Percentiles rank a stretch among this genome's conserved stretches.
Evolutionary conservation across 2,329 filamentous ascomycete species (phyloP).

Genomic region (Verticillium isaacii): DNA sequence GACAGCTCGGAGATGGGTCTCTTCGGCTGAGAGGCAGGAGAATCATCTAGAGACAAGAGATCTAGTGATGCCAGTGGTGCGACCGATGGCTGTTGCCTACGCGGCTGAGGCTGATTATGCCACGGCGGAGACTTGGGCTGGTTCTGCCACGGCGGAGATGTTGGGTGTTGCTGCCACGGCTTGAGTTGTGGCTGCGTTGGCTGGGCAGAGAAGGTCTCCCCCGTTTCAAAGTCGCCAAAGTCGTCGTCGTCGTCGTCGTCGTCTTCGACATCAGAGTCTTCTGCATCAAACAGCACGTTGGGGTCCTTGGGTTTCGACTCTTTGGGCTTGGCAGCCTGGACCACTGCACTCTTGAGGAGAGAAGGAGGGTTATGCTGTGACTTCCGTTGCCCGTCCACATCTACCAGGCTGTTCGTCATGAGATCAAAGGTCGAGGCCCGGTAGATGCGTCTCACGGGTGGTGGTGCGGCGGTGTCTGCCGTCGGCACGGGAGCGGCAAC

Average conservation of each 20-base stretch:
- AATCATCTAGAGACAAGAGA: constrained; percentile 32
- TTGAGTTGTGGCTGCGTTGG: constrained; percentile 2
- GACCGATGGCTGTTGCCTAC: not conserved
- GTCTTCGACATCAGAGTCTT: constrained; percentile 41
- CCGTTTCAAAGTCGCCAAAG: constrained; percentile 58
- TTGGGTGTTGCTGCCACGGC: constrained; percentile 15
- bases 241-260: constrained; percentile 39
- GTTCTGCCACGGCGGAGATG: constrained; percentile 1
- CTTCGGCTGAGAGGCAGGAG: constrained; percentile 17
- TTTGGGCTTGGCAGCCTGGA: not conserved
- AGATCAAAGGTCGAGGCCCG: constrained; percentile 50
- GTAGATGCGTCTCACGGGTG: constrained; percentile 24
- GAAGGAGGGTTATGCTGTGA: constrained; percentile 18
- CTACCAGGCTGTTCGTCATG: constrained; percentile 47
- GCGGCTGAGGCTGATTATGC: not conserved
- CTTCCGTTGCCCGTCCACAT: not conserved
- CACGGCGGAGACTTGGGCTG: not conserved
- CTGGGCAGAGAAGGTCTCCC: constrained; percentile 9
- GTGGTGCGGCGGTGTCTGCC: constrained; percentile 14
- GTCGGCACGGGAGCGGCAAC: constrained; percentile 8
- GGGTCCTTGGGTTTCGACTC: constrained; percentile 24
- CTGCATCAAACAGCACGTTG: constrained; percentile 64
- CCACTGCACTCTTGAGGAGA: not conserved
- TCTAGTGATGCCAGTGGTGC: constrained; percentile 28
- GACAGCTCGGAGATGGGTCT: constrained; percentile 26